Base-by-base conservation (phyloP, 192 early-diverging fungal genomes). In the Spizellomyces punctatus region DNA sequence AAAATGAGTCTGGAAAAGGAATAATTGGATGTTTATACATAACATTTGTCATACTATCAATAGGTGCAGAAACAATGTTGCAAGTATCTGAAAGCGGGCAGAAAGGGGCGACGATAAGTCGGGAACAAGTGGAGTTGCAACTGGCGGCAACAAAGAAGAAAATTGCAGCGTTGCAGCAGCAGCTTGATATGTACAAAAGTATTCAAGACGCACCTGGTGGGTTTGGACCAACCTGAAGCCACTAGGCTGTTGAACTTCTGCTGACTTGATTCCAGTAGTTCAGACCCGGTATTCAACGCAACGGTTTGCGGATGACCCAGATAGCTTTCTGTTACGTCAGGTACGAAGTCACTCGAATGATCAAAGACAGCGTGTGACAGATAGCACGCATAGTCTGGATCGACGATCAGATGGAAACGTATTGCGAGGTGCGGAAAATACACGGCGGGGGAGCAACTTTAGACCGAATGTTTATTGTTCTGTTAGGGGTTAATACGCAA, bases 1-100 rank as follows among this genome's bases (percentile, higher is more conserved):
- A 22, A 54, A 19, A 54, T n/a, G 50, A 12, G 12, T 19, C 4
- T 54, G 14, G 27, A 36, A 36, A 36, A 36, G 27, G 3, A 36
- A 36, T 36, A 36, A 36, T 36, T 0, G 16, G 10, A n/a, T n/a
- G 16, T 27, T 22, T 2, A 12, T 61, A 61, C 16, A 55, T 61
- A 22, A n/a, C 50, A 2, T 12, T 12, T 14, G 21, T 61, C 22
- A 19, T 2, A n/a, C 4, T 61, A 2, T 4, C 21, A 14, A 14
- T 48, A 75, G 74, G 74, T 12, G 67, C 68, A 41, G 74, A 75
- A 61, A 75, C 66, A 14, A 70, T 70, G 67, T 49, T 77, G 8
- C 58, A 74, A 54, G 64, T 74, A 12, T 74, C 72, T 12, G 72
- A 73, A 42, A 56, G 41, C 42, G 48, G 44, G 14, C 22, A 66